Evolutionary conservation across 2,329 filamentous ascomycete species (phyloP).

Genomic region (Daldinia sp.): DNA sequence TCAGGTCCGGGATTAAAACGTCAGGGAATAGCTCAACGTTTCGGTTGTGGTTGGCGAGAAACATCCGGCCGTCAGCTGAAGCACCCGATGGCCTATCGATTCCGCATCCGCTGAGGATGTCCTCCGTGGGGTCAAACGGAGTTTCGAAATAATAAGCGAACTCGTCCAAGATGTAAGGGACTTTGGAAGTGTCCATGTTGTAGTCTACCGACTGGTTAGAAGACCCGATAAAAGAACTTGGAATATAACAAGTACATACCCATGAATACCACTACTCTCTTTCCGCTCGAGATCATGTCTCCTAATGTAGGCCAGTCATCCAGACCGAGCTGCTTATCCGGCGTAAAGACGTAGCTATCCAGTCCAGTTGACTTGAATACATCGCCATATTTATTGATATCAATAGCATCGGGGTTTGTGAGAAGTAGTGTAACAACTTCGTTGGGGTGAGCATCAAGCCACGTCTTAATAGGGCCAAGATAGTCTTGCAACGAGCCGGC

Average conservation of each 20-base stretch:
- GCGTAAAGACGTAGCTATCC: slow-evolving; percentile 67
- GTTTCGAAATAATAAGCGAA: slow-evolving; percentile 80
- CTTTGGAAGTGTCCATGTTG: slow-evolving; percentile 59
- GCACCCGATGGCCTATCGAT: slow-evolving; percentile 69
- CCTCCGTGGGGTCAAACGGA: slow-evolving; percentile 71
- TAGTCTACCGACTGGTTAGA: slow-evolving; percentile 64
- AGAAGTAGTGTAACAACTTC: slow-evolving; percentile 74
- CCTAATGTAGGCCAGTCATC: slow-evolving; percentile 77
- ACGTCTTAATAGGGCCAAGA: slow-evolving; percentile 68
- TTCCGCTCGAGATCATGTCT: slow-evolving; percentile 70
- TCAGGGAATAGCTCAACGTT: slow-evolving; percentile 51
- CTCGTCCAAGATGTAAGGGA: slow-evolving; percentile 74
- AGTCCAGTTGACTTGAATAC: slow-evolving; percentile 69
- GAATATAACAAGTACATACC: slow-evolving; percentile 56
- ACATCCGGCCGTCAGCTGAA: slow-evolving; percentile 57
- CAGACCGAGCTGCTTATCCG: slow-evolving; percentile 56
- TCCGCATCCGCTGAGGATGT: slow-evolving; percentile 72
- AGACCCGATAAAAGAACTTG: background rate
- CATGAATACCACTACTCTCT: slow-evolving; percentile 77
- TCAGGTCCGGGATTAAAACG: slow-evolving; percentile 54
- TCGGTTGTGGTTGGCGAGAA: slow-evolving; percentile 59
- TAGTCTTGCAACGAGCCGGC: slow-evolving; percentile 68
- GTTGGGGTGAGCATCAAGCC: slow-evolving; percentile 68
- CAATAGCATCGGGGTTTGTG: slow-evolving; percentile 71
- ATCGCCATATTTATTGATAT: slow-evolving; percentile 65